Evolutionary conservation across 2,329 filamentous ascomycete genomes (phyloP).

Genomic region (Trichoderma oligosporum): DNA sequence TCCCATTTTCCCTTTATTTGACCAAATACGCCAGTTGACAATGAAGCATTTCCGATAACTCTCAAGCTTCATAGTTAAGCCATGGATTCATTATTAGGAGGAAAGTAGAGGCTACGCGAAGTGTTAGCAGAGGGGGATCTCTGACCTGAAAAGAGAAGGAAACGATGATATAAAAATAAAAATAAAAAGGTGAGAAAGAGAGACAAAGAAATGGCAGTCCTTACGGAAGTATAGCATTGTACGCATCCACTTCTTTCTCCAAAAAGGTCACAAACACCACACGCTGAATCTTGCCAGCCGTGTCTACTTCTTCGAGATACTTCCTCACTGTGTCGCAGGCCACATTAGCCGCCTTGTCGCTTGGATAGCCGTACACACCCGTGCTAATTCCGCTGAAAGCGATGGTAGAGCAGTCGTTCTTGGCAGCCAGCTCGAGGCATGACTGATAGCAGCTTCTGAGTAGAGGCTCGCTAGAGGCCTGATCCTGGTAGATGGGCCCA

Average conservation of each 20-base stretch:
- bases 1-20: neutral
- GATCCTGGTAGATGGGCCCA: slow-evolving; percentile 67
- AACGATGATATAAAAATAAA: no score
- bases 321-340: slow-evolving; percentile 59
- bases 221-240: slow-evolving; percentile 68
- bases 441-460: slow-evolving; percentile 63
- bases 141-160: no score
- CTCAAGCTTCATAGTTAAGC: neutral
- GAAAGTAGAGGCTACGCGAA: slow-evolving; percentile 1
- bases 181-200: neutral
- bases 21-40: neutral
- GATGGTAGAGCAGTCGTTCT: slow-evolving; percentile 63
- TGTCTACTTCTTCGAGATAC: slow-evolving; percentile 51
- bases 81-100: neutral
- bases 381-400: slow-evolving; percentile 86
- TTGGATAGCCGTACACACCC: slow-evolving; percentile 86
- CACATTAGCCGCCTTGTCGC: slow-evolving; percentile 63
- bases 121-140: neutral
- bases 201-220: slow-evolving; percentile 17
- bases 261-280: slow-evolving; percentile 85
- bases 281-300: slow-evolving; percentile 52
- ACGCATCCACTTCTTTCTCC: slow-evolving; percentile 70
- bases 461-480: slow-evolving; percentile 43
- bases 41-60: neutral
- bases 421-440: slow-evolving; percentile 68